phyloP scores from a whole-genome alignment of 352 stramenopile genomes.

The Pythium biforme region DNA sequence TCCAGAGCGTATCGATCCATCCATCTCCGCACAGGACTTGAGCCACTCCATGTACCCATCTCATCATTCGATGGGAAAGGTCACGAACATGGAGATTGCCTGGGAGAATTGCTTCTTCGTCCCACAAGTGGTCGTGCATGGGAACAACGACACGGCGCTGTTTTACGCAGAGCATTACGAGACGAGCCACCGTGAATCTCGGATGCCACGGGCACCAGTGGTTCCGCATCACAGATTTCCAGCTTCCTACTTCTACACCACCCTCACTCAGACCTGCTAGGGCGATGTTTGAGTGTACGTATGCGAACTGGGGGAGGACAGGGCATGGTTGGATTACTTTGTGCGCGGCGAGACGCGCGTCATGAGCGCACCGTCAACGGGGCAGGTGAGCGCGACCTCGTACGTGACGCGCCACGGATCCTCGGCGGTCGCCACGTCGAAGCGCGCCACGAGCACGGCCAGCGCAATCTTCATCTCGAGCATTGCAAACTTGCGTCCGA shows the following conservation, averaged over 20 bases:
- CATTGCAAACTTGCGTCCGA: slow-evolving; percentile 52
- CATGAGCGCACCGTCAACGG: slow-evolving; percentile 37
- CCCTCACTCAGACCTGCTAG: too few relatives aligned
- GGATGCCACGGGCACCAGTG: neutral
- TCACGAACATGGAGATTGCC: too few relatives aligned
- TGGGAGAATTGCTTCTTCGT: too few relatives aligned
- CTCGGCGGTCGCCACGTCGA: slow-evolving; percentile 45
- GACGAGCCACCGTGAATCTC: neutral
- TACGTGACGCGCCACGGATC: slow-evolving; percentile 48
- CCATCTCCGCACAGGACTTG: too few relatives aligned
- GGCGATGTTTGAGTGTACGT: neutral
- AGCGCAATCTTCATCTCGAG: slow-evolving; percentile 64
- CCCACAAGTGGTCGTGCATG: too few relatives aligned
- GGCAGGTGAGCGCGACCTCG: slow-evolving; percentile 42
- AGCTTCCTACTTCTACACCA: neutral
- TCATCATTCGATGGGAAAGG: too few relatives aligned
- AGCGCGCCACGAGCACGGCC: slow-evolving; percentile 47
- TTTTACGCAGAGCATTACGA: neutral
- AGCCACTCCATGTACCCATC: too few relatives aligned
- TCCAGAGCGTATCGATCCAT: neutral
- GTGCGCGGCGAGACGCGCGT: slow-evolving; percentile 1
- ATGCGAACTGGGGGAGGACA: neutral
- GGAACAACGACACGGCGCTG: too few relatives aligned
- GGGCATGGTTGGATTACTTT: neutral
- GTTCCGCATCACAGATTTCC: slow-evolving; percentile 1